Percentiles rank a stretch among this genome's conserved stretches.
phyloP scores from a whole-genome alignment of 2,329 filamentous ascomycete species.

The Cladobotryum protrusum region DNA sequence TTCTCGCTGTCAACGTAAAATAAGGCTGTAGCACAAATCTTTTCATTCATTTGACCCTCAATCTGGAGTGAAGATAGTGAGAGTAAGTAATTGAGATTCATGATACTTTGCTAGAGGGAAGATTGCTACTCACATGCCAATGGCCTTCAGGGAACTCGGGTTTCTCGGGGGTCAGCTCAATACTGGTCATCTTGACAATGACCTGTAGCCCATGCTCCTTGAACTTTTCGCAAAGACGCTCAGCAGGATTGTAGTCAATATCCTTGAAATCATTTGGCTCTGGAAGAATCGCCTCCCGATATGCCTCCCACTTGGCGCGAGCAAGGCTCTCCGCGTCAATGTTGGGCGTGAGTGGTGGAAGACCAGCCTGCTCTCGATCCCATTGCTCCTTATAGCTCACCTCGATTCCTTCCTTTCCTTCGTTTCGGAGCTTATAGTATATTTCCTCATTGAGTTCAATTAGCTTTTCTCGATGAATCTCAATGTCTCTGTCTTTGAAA shows the following conservation, averaged over 20 bases:
- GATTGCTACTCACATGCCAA: conserved; percentile 34
- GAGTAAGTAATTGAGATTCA: no score
- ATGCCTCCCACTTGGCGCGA: conserved; percentile 10
- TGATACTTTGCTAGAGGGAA: no score
- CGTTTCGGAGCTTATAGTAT: neutral
- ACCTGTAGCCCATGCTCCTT: conserved; percentile 44
- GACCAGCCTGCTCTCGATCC: neutral
- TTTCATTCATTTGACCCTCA: conserved; percentile 23
- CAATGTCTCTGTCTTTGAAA: neutral
- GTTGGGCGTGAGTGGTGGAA: neutral
- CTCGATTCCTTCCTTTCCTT: neutral
- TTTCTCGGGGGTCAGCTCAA: conserved; percentile 48
- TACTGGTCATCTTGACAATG: conserved; percentile 52
- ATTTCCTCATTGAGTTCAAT: neutral
- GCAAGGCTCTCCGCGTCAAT: neutral
- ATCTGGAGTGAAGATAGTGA: conserved; percentile 7
- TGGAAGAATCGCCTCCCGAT: conserved; percentile 15
- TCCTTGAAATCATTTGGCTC: conserved; percentile 14
- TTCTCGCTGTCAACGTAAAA: conserved; percentile 18
- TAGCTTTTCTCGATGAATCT: neutral
- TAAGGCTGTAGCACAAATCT: conserved; percentile 22
- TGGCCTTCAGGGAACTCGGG: conserved; percentile 38
- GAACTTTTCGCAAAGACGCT: conserved; percentile 15
- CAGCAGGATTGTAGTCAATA: conserved; percentile 5
- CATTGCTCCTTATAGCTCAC: neutral